Base-by-base conservation (phyloP, 495 filamentous ascomycete species). In the Hyaloscypha finlandica region DNA sequence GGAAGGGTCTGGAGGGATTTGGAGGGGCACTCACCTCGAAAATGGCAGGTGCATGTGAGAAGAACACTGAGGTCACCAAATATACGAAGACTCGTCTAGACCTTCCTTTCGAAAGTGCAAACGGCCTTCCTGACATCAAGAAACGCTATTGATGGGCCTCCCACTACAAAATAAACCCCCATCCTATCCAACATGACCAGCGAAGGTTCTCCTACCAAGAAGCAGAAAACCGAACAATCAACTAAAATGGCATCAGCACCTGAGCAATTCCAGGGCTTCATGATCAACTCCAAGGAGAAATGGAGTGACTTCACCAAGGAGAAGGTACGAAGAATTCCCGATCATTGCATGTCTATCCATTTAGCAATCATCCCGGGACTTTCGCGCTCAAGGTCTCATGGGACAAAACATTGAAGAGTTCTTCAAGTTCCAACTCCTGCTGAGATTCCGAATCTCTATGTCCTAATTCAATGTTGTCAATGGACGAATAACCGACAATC, bases 221-320 rank as follows among this genome's bases (percentile, higher is more conserved):
- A 54, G 62, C 62, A 59, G 58, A 33, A 66, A 77, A 55, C 48
- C 68, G 42, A 57, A 61, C 61, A 48, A 48, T 48, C 77, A 65
- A 16, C 33, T 42, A 60, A 59, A 20, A 69, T 68, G 39, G 45
- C 61, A 61, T 64, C 63, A 37, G 68, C 57, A 76, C 91, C 90
- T 72, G 89, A 93, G 52, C 87, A 86, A 69, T 90, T 92, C 58
- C 82, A 88, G 69, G 91, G 91, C 61, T 93, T 91, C 79, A 85
- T 88, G 81, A 83, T 91, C 73, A 79, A 88, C 63, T 80, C 82
- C 74, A 79, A 83, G 55, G 80, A 85, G 33, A 83, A 85, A 61
- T 89, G 83, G 77, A 85, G 77, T 68, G 73, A 83, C 14, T 92
- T 91, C 77, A 82, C 84, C 66, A 90, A 89, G 77, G 76, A 86